phyloP scores from a whole-genome alignment of 208 protist species.

The Leishmania guyanensis region DNA sequence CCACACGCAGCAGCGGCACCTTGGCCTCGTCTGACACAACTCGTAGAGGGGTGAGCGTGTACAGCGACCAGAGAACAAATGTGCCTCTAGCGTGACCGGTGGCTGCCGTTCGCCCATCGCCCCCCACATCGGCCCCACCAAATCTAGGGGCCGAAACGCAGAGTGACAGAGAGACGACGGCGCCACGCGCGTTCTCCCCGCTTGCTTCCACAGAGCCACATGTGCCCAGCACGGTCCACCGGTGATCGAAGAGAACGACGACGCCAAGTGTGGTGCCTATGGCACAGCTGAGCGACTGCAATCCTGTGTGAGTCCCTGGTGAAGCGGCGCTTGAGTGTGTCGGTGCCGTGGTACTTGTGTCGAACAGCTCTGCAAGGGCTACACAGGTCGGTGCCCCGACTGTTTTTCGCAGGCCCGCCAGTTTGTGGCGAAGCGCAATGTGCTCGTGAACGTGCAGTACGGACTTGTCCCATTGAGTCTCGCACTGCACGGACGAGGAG shows the following conservation, averaged over 20 bases:
- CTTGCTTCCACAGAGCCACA: conserved; percentile 27
- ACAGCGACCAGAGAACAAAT: conserved; percentile 53
- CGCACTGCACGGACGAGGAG: conserved; percentile 30
- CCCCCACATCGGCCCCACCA: neutral
- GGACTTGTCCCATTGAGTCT: conserved; percentile 24
- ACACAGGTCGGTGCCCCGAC: conserved; percentile 60
- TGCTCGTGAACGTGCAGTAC: conserved; percentile 73
- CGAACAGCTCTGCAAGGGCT: conserved; percentile 14
- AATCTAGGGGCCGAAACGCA: neutral
- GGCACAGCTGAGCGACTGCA: conserved; percentile 10
- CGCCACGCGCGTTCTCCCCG: conserved; percentile 36
- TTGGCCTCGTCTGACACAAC: conserved; percentile 54
- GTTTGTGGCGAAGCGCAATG: conserved; percentile 40
- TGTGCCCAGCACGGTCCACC: conserved; percentile 21
- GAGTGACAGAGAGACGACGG: conserved; percentile 54
- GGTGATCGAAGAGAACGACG: conserved; percentile 55
- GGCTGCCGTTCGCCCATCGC: conserved; percentile 34
- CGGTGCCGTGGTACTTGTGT: neutral
- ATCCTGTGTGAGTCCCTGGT: neutral
- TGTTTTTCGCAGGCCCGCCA: conserved; percentile 32
- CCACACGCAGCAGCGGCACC: conserved; percentile 37
- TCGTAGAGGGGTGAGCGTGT: conserved; percentile 44
- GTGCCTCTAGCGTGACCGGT: conserved; percentile 51
- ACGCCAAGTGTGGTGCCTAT: conserved; percentile 70
- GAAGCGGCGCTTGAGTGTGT: neutral